A percentile compares a stretch with the other conserved stretches of the same genome.
phyloP scores from a whole-genome alignment of 1,284 basidiomycete genomes.

The Puccinia novopanici region DNA sequence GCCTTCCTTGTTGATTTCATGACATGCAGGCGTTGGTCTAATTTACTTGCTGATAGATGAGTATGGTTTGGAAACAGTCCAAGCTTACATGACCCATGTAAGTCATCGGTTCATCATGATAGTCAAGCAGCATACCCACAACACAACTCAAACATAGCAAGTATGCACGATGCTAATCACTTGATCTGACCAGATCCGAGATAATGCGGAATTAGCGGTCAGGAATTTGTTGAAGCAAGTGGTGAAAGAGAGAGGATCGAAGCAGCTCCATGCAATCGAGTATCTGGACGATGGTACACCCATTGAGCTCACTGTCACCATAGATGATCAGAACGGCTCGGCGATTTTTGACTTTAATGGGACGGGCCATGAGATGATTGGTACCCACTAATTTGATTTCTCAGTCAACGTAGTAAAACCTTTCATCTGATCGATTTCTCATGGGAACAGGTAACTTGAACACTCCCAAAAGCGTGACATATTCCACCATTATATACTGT shows the following conservation, averaged over 20 bases:
- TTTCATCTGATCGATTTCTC: not conserved
- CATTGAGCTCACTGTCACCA: constrained; percentile 77
- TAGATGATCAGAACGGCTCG: constrained; percentile 73
- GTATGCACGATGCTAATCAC: not conserved
- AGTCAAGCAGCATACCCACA: too few species aligned
- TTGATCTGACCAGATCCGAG: constrained; percentile 65
- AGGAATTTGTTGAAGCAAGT: constrained; percentile 78
- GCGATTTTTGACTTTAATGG: constrained; percentile 88
- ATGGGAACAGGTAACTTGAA: constrained; percentile 37
- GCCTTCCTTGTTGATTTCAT: not conserved
- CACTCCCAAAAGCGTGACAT: constrained; percentile 76
- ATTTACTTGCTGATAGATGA: constrained; percentile 72
- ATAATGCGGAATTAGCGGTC: constrained; percentile 86
- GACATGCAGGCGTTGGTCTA: constrained; percentile 55
- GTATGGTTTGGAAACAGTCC: constrained; percentile 81
- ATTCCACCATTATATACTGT: constrained; percentile 90
- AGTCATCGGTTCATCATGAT: not conserved
- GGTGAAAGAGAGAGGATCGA: constrained; percentile 67
- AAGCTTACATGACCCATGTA: constrained; percentile 81
- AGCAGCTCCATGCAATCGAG: constrained; percentile 71
- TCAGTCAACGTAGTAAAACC: too few species aligned
- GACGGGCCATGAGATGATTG: constrained; percentile 56
- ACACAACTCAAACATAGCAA: not conserved
- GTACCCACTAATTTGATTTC: constrained; percentile 3
- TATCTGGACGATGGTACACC: constrained; percentile 86